Evolutionary conservation across 2,329 filamentous ascomycete species (phyloP).

Genomic region (Monosporascus sp.): DNA sequence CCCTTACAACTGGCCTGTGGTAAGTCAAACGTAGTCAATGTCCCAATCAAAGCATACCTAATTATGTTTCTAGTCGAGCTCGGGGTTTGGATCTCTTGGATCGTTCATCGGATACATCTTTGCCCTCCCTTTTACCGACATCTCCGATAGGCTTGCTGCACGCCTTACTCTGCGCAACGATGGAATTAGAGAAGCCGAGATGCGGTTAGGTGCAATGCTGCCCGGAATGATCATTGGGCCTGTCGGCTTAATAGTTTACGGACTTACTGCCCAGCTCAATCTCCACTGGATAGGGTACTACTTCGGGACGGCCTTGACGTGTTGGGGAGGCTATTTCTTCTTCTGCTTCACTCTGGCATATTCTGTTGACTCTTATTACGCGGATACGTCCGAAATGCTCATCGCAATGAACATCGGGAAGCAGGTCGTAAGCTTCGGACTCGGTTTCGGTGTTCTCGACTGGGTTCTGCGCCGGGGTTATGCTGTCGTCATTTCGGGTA

Average conservation of each 20-base stretch:
- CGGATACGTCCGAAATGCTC: constrained; percentile 57
- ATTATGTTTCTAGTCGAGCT: constrained; percentile 16
- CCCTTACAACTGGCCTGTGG: constrained; percentile 36
- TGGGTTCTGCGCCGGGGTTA: constrained; percentile 46
- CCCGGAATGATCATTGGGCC: constrained; percentile 28
- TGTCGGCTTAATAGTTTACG: constrained; percentile 33
- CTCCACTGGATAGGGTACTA: constrained; percentile 44
- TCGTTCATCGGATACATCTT: constrained; percentile 32
- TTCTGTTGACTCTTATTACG: constrained; percentile 53
- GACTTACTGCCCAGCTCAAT: constrained; percentile 29
- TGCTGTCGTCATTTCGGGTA: constrained; percentile 43
- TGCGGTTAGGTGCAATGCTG: constrained; percentile 31
- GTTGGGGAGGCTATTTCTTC: constrained; percentile 47
- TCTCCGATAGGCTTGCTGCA: constrained; percentile 32
- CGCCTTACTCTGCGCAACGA: constrained; percentile 32
- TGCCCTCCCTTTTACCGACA: constrained; percentile 29
- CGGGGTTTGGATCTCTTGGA: constrained; percentile 24
- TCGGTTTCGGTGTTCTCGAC: constrained; percentile 43
- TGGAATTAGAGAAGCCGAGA: constrained; percentile 38
- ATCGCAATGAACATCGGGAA: constrained; percentile 55
- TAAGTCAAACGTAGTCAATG: constrained; percentile 13
- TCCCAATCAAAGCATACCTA: neutral
- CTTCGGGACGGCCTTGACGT: constrained; percentile 40
- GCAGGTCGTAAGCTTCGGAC: constrained; percentile 49
- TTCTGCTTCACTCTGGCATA: constrained; percentile 56